phyloP scores from a whole-genome alignment of 495 filamentous ascomycete genomes.

The Penicillium samsonianum region DNA sequence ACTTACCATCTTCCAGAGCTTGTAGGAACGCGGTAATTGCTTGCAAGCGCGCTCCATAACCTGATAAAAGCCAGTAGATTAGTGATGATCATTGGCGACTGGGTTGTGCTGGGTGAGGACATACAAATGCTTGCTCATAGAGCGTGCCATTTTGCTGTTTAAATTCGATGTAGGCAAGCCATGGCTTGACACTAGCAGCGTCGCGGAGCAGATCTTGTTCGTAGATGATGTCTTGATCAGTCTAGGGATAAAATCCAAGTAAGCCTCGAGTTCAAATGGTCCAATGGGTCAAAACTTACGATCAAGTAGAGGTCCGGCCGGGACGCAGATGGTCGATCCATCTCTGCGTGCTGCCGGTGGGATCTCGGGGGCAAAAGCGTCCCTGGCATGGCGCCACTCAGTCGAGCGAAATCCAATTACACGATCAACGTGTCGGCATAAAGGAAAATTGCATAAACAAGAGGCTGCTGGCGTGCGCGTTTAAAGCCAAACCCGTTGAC shows the following conservation, averaged over 20 bases:
- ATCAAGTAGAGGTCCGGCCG: constrained; percentile 73
- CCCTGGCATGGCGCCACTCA: constrained; percentile 60
- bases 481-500: constrained; percentile 20
- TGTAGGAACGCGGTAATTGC: constrained; percentile 91
- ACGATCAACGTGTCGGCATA: constrained; percentile 36
- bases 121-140: constrained; percentile 89
- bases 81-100: constrained; percentile 7
- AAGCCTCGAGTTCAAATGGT: constrained; percentile 13
- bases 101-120: constrained; percentile 13
- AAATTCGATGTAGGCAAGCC: constrained; percentile 92
- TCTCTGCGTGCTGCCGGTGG: constrained; percentile 52
- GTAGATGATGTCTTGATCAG: constrained; percentile 88
- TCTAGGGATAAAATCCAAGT: constrained; percentile 41
- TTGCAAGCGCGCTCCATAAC: constrained; percentile 85
- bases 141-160: constrained; percentile 84
- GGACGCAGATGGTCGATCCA: constrained; percentile 47
- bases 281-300: constrained; percentile 51
- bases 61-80: constrained; percentile 25
- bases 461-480: constrained; percentile 33
- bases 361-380: constrained; percentile 60
- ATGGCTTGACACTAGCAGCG: constrained; percentile 86
- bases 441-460: constrained; percentile 30
- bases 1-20: constrained; percentile 94
- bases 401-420: constrained; percentile 45
- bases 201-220: constrained; percentile 93